Base-by-base conservation (phyloP, 352 stramenopile species). In the Phytophthora constricta region DNA sequence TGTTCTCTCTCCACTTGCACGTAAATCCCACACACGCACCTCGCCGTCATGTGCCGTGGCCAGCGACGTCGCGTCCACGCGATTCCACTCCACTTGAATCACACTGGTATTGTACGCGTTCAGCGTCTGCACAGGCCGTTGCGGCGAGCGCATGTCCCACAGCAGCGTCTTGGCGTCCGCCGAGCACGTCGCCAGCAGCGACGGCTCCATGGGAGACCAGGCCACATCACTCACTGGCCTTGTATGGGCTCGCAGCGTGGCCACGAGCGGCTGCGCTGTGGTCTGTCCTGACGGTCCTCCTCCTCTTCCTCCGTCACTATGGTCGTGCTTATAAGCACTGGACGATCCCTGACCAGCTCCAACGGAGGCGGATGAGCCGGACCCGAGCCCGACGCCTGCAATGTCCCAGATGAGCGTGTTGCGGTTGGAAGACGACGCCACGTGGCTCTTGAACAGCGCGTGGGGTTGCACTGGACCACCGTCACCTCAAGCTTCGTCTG, bases 361-460 rank as follows among this genome's bases (percentile, higher is more conserved):
- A 26, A 79, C 68, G 23, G 62, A 69, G n/a, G 58, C 49, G 4
- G 41, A 64, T 31, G 56, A 34, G 22, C 47, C 56, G 4, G 65
- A 59, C 0, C 42, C 59, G 28, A 72, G 63, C 52, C 68, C 22
- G 3, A 52, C 28, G 50, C 68, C 33, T 52, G 61, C 39, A 41
- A 96, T 79, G 59, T 93, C 77, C 87, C 87, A 96, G 33, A 96
- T 83, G 43, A 96, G 79, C 37, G 85, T 92, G 60, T 92, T 90
- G 43, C 87, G 77, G 70, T 94, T 91, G 42, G 84, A 91, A 37
- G 87, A 92, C 14, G 87, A 92, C 5, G 86, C 86, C 25, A 94
- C 85, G 63, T 84, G 73, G 59, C 69, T 76, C 61, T 82, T 81
- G 67, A 84, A 89, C n/a, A 81, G 66, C 31, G 74, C 72, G 42